These are phyloP conservation scores for Lecanicillium sp. DNA, from an alignment of 2,329 filamentous ascomycete genomes.

Conservation along the genomic window DNA sequence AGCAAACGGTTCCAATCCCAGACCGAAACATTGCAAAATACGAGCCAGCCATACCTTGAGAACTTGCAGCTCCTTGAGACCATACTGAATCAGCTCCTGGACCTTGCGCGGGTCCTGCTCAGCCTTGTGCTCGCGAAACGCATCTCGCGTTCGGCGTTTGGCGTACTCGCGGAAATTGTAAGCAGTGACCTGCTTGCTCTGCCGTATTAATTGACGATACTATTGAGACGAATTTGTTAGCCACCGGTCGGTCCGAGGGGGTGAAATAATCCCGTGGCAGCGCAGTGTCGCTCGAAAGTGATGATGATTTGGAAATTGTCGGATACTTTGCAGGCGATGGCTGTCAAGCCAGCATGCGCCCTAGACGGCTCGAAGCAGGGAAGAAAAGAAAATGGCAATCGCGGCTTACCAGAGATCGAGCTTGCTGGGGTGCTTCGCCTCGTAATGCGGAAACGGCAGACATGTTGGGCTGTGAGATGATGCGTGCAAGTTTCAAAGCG, in stretches of 20 bases:
- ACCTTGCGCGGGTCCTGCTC: constrained; percentile 67
- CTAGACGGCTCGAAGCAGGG: no score
- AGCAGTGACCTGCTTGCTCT: constrained; percentile 76
- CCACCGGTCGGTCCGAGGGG: no score
- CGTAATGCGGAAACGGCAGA: constrained; percentile 31
- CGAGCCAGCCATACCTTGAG: constrained; percentile 61
- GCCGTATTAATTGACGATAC: constrained; percentile 88
- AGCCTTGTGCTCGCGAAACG: constrained; percentile 71
- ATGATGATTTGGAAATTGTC: no score
- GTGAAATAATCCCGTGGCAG: no score
- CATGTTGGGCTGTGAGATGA: constrained; percentile 23
- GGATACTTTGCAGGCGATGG: no score
- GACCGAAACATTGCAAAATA: background rate
- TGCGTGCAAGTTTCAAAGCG: background rate
- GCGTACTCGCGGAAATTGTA: constrained; percentile 99
- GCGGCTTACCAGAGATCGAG: constrained; percentile 45
- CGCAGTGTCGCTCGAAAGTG: no score
- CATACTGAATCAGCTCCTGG: constrained; percentile 85
- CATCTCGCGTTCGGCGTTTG: constrained; percentile 79
- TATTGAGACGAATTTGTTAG: constrained; percentile 23
- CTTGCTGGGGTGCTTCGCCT: constrained; percentile 49
- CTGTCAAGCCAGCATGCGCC: no score
- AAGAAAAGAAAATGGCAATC: background rate
- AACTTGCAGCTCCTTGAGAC: constrained; percentile 75
- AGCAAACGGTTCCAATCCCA: constrained; percentile 1